Base-by-base conservation (phyloP, 495 filamentous ascomycete genomes). In the Xylaria longipes region DNA sequence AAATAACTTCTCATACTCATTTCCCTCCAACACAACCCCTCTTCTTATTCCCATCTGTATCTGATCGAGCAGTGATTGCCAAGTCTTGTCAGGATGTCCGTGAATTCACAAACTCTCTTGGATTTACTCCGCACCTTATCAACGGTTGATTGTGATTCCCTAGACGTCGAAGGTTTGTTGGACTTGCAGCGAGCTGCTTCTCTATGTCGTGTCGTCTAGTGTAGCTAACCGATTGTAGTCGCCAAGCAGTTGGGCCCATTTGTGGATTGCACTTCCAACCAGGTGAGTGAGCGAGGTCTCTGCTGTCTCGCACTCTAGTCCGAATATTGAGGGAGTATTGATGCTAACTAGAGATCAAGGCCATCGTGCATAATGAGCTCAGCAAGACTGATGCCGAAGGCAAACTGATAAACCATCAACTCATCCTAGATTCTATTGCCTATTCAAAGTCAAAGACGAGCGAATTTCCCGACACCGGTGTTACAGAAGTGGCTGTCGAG, bases 211-310 rank as follows among this genome's bases (percentile, higher is more conserved):
- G 17, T 52, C 17, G 20, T 35, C 3, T 68, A 72, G 22, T 35
- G 9, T 68, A 72, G 22, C 77, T 62, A 33, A 69, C 7, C 3
- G n/a, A 11, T 1, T 15, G 50, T 65, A 89, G 89, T 90, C 7
- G 84, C 87, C n/a, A 83, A 80, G 72, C 76, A 82, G 20, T 75
- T 89, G 0, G 89, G 89, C 15, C 88, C 87, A 0, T 92, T 91
- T 72, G 81, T 84, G 25, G 89, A 91, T 71, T 91, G 87, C 73
- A 91, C 89, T n/a, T 91, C 89, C 3, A 91, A 91, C 69, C 89
- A 91, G 79, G 88, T 89, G 77, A 61, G 75, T 22, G 5, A 63
- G 11, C 6, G 9, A 39, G 33, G 6, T 63, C n/a, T 45, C 56
- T 43, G 17, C 9, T 29, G 20, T 3, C 22, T n/a, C 17, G 37